Evolutionary conservation across 140 eudicot genomes (phyloP).

Genomic region (Erigeron philadelphicus): DNA sequence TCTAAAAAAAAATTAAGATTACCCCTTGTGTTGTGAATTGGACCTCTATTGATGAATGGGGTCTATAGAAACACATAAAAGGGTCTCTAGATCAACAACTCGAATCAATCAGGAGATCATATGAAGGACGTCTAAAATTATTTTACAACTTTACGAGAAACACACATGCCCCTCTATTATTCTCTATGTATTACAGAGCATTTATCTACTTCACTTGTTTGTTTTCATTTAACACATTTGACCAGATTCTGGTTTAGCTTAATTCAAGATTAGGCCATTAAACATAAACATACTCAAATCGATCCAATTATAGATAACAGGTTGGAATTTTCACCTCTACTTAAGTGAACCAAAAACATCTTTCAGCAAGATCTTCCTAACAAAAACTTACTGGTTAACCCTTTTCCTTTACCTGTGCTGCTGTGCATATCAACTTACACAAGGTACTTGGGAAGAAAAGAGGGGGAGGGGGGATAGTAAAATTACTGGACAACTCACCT

Average conservation of each 20-base stretch:
- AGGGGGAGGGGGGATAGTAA: background rate
- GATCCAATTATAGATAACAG: background rate
- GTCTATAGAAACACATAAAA: background rate
- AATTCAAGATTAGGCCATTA: background rate
- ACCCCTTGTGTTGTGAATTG: too few species aligned
- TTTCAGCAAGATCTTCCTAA: background rate
- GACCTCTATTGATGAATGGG: background rate
- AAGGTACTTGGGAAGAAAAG: background rate
- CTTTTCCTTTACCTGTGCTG: background rate
- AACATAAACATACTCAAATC: background rate
- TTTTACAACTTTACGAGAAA: background rate
- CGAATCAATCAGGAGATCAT: background rate
- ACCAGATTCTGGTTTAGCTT: background rate
- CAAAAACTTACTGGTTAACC: background rate
- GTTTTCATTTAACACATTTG: background rate
- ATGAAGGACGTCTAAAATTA: background rate
- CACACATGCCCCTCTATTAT: background rate
- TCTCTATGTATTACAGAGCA: background rate
- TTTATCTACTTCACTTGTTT: background rate
- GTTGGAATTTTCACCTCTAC: background rate
- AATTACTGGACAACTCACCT: slow-evolving; percentile 24
- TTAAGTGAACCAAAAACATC: background rate
- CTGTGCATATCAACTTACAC: background rate
- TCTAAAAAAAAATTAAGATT: too few species aligned
- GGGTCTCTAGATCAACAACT: background rate